Percentiles rank a stretch among this genome's conserved stretches.
phyloP scores from a whole-genome alignment of 768 basidiomycete genomes.

The Fomitopsis pulvina region DNA sequence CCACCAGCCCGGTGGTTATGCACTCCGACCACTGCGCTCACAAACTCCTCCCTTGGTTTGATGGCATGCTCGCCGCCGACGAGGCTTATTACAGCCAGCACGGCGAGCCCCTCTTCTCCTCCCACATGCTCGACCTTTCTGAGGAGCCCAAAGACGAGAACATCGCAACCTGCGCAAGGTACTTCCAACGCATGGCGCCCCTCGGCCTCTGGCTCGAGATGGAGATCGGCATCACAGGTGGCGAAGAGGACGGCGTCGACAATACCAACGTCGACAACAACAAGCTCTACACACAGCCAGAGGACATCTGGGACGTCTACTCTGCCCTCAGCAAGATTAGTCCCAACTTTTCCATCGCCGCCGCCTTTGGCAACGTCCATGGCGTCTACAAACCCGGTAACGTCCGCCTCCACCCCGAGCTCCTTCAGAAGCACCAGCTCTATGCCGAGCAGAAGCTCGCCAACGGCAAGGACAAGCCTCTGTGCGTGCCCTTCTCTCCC shows the following conservation, averaged over 20 bases:
- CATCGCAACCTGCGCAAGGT: conserved; percentile 88
- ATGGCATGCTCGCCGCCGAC: conserved; percentile 97
- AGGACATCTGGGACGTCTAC: conserved; percentile 92
- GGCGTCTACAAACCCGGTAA: conserved; percentile 99
- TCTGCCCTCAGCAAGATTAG: conserved; percentile 74
- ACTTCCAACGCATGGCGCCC: conserved; percentile 93
- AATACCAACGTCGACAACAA: conserved; percentile 94
- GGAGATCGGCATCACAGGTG: conserved; percentile 99
- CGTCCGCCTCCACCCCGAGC: conserved; percentile 86
- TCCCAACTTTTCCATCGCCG: conserved; percentile 96
- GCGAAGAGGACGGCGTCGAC: conserved; percentile 99
- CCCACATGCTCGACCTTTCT: conserved; percentile 98
- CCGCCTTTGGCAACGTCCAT: conserved; percentile 98
- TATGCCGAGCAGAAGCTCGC: conserved; percentile 65
- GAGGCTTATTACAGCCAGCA: conserved; percentile 89
- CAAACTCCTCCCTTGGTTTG: conserved; percentile 98
- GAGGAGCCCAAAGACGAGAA: conserved; percentile 91
- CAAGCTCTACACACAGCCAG: conserved; percentile 93
- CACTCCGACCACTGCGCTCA: conserved; percentile 99
- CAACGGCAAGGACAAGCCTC: conserved; percentile 60
- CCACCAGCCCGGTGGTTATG: conserved; percentile 80
- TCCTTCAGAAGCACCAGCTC: conserved; percentile 87
- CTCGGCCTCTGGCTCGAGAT: conserved; percentile 97
- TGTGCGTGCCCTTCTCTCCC: conserved; percentile 45
- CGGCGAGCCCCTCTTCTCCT: conserved; percentile 85